Evolutionary conservation across 2,329 filamentous ascomycete genomes (phyloP).

Genomic region (Colletotrichum eremochloae): DNA sequence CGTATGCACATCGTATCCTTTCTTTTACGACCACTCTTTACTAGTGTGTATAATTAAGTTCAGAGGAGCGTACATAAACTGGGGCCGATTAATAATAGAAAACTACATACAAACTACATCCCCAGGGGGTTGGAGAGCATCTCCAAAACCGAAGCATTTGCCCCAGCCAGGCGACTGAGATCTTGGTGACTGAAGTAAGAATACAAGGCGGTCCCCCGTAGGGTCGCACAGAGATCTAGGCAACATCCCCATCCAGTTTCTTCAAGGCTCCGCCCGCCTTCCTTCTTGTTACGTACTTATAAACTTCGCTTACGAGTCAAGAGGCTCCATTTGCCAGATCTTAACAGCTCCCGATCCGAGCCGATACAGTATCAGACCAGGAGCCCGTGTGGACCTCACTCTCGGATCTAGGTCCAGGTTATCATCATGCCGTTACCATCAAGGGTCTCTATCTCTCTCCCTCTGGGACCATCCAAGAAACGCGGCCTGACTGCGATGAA

Average conservation of each 20-base stretch:
- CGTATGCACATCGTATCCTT: neutral
- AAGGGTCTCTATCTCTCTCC: neutral
- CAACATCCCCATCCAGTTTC: neutral
- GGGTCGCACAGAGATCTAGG: neutral
- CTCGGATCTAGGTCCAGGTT: neutral
- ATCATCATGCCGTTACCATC: neutral
- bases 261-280: neutral
- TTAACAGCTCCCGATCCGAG: no score
- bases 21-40: neutral
- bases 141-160: neutral
- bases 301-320: conserved; percentile 16
- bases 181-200: no score
- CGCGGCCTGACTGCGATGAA: neutral
- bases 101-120: no score
- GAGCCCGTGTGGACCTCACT: neutral
- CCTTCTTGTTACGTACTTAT: no score
- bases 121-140: no score
- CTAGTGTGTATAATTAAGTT: no score
- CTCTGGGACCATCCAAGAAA: neutral
- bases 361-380: neutral
- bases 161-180: neutral
- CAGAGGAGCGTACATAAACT: no score
- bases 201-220: no score
- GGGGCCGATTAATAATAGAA: no score
- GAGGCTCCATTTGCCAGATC: neutral